Conservation (phyloP, 2,329 filamentous ascomycete genomes). For the Xylaria sp. region DNA sequence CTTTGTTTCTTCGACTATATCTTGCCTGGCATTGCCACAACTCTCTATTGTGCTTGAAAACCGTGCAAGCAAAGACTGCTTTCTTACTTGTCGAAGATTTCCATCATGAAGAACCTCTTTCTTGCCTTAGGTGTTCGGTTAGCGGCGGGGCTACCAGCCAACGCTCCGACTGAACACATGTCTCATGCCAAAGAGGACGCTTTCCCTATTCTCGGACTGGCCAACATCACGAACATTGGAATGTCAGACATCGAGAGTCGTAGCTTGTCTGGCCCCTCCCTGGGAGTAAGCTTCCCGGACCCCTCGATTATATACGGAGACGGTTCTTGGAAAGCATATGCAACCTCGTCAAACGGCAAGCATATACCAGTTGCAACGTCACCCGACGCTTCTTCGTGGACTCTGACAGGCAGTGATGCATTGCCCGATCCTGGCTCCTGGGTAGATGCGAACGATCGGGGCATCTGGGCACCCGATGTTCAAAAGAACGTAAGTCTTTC, state of each 20-base stretch:
- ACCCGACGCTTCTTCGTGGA: slow-evolving; percentile 44
- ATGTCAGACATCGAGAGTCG: slow-evolving; percentile 38
- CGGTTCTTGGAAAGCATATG: slow-evolving; percentile 49
- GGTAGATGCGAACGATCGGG: slow-evolving; percentile 43
- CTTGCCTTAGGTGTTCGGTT: slow-evolving; percentile 41
- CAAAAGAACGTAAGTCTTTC: slow-evolving; percentile 46
- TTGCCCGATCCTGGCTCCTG: slow-evolving; percentile 46
- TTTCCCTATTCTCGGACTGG: slow-evolving; percentile 41
- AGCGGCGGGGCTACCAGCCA: slow-evolving; percentile 42
- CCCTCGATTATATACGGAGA: slow-evolving; percentile 47
- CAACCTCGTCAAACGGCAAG: slow-evolving; percentile 47
- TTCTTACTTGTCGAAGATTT: slow-evolving; percentile 5
- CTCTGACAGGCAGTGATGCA: slow-evolving; percentile 45
- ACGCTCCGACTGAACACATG: slow-evolving; percentile 15
- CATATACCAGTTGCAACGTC: slow-evolving; percentile 47
- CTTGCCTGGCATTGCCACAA: slow-evolving; percentile 19
- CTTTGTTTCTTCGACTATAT: slow-evolving; percentile 25
- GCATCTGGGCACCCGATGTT: slow-evolving; percentile 50
- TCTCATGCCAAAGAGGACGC: slow-evolving; percentile 24
- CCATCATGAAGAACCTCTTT: slow-evolving; percentile 44
- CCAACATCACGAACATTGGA: slow-evolving; percentile 45
- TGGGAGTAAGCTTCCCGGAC: slow-evolving; percentile 47
- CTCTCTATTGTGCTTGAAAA: slow-evolving; percentile 15
- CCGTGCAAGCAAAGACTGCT: background rate
- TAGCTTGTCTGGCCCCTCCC: slow-evolving; percentile 41